Base-by-base conservation (phyloP, 2,329 filamentous ascomycete species). In the Myriosclerotinia scirpicola region DNA sequence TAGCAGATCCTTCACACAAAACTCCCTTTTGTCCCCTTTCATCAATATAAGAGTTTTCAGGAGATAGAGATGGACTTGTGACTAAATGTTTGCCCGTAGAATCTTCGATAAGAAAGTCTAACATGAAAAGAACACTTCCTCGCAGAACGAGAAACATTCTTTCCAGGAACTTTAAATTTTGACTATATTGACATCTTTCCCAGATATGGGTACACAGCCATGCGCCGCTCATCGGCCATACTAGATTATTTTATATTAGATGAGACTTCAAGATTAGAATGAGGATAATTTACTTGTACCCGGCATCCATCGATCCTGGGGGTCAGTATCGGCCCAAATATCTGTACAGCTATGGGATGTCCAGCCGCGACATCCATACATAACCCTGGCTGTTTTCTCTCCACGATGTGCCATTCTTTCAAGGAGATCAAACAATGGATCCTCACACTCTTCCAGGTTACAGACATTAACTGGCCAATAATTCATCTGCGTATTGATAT, bases 401-500 rank as follows among this genome's bases (percentile, higher is more conserved):
- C 81, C 76, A 54, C 76, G 63, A 12, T 72, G 54, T 14, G 73
- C 75, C 67, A 81, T 72, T 9, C 76, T 74, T 34, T 80, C 76
- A 2, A 81, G 71, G 1, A 79, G 71, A 30, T 78, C 74, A 54
- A 81, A 81, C 0, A 82, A 65, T 1, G 80, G 79, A 4, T 71
- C 59, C 53, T 81, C 76, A 26, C 76, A 78, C 54, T 80, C 79
- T 0, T 75, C 60, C n/a, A 76, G 65, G 54, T 74, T 74, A 48
- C 72, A 72, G 3, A 71, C 58, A 56, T 76, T 74, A 14, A 74
- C 73, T 0, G 74, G 77, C 82, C 81, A 84, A 70, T 84, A 84
- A 69, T 84, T 84, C 82, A 84, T 84, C 71, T 84, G 78, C 0
- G 79, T 74, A 53, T 84, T 84, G 72, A 84, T 82, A 68, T 84